Base-by-base conservation (phyloP, 108 stramenopile species). In the Skeletonema grethae region DNA sequence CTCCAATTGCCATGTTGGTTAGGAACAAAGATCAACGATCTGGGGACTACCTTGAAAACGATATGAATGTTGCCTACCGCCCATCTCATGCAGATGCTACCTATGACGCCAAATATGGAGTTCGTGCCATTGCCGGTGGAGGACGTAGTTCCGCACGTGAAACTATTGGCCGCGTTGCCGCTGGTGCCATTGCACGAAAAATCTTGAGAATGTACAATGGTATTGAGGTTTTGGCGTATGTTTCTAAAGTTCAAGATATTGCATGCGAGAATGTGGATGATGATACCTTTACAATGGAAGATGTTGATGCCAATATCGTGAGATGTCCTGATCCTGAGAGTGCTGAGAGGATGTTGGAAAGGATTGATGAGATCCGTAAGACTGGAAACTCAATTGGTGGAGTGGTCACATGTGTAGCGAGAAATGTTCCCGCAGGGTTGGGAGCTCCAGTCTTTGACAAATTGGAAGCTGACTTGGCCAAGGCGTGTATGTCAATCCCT, bases 371-470 rank as follows among this genome's bases (percentile, higher is more conserved):
- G 59, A 96, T 98, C 43, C 86, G 97, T 22, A 96, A 95, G 73
- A 45, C 78, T 16, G 96, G 97, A 50, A 97, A 98, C 79, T 96
- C 95, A 25, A 97, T 98, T 73, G 99, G 99, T 7, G 99, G 99
- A n/a, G 96, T 97, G 11, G 97, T 98, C 16, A 97, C 94, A 0
- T 95, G 95, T 72, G 94, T 97, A 4, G 95, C 88, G 24, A 74
- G 94, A 29, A 96, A 96, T 79, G 97, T 99, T 20, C 98, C 98
- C 5, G 89, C 97, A 7, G 98, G 99, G 24, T 72, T 98, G 8
- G 99, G 99, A 29, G 79, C 91, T 20, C 99, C 99, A 3, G 97
- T 97, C 20, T 99, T 99, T 80, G 99, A 99, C 85, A 99, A 99
- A 82, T 85, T 98, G 28, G 99, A 99, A 73, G 99, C 99, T 16